These are phyloP conservation scores for Russula griseocarnosa DNA, from an alignment of 768 basidiomycete species.

Conservation along the genomic window DNA sequence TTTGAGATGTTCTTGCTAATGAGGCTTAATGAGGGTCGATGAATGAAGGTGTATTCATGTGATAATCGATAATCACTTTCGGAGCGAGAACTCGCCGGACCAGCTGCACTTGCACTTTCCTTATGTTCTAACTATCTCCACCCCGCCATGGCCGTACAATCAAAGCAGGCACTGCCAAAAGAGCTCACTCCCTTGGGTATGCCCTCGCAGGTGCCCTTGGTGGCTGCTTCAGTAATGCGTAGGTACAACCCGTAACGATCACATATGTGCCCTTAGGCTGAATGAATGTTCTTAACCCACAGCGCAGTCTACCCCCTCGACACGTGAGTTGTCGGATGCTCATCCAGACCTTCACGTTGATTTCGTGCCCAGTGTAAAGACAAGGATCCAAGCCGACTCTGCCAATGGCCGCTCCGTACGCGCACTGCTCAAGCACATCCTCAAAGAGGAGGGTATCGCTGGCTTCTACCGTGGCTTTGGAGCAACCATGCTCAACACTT, in stretches of 20 bases:
- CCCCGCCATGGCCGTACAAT: slow-evolving; percentile 38
- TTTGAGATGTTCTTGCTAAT: slow-evolving; percentile 64
- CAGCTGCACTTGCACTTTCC: not conserved
- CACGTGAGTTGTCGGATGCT: slow-evolving; percentile 41
- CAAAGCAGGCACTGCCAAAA: slow-evolving; percentile 47
- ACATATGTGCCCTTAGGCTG: not conserved
- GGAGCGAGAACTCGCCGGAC: not conserved
- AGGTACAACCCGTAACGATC: slow-evolving; percentile 36
- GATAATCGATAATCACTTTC: not conserved
- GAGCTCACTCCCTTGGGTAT: slow-evolving; percentile 81
- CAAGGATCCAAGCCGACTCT: slow-evolving; percentile 82
- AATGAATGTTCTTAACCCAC: slow-evolving; percentile 12
- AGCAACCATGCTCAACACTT: slow-evolving; percentile 97
- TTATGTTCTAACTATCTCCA: slow-evolving; percentile 2
- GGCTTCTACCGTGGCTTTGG: slow-evolving; percentile 91
- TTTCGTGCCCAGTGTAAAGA: slow-evolving; percentile 68
- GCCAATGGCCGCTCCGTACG: slow-evolving; percentile 59
- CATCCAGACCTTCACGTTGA: not conserved
- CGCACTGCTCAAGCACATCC: slow-evolving; percentile 61
- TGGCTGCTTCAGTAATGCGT: slow-evolving; percentile 92
- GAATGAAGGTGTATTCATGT: slow-evolving; percentile 31
- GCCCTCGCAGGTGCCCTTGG: slow-evolving; percentile 92
- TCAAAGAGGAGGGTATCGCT: slow-evolving; percentile 72
- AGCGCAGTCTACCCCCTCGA: slow-evolving; percentile 95
- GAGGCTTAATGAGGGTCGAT: slow-evolving; percentile 40